phyloP scores from a whole-genome alignment of 2,329 filamentous ascomycete genomes.

The Ceratocystis papillata region DNA sequence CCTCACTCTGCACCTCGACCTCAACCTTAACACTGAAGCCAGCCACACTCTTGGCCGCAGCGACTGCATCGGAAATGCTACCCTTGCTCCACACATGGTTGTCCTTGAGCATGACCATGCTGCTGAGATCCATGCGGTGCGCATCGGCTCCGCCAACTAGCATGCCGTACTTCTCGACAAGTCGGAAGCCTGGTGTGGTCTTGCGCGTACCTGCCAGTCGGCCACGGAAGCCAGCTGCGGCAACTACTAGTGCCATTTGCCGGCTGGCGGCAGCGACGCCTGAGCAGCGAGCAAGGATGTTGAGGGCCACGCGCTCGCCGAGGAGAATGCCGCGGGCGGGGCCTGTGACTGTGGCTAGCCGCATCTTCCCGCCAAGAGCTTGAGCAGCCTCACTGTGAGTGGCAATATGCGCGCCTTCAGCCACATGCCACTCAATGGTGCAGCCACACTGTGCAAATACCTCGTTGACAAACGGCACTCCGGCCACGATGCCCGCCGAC shows the following conservation, averaged over 20 bases:
- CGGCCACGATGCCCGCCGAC: constrained; percentile 71
- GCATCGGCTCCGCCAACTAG: constrained; percentile 83
- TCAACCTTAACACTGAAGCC: constrained; percentile 92
- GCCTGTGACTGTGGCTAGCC: constrained; percentile 71
- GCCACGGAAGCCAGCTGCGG: constrained; percentile 63
- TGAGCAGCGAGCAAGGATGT: constrained; percentile 80
- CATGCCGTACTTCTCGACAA: constrained; percentile 98
- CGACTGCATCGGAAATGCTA: constrained; percentile 76
- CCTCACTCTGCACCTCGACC: constrained; percentile 78
- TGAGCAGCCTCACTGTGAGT: constrained; percentile 42
- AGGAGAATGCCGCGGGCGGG: constrained; percentile 71
- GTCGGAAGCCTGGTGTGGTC: constrained; percentile 87
- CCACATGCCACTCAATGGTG: constrained; percentile 76
- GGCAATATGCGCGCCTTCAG: constrained; percentile 61
- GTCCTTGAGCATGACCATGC: constrained; percentile 99
- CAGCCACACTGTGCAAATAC: constrained; percentile 84
- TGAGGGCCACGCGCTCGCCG: constrained; percentile 88
- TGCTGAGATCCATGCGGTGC: constrained; percentile 79
- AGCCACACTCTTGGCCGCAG: constrained; percentile 68
- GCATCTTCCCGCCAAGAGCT: constrained; percentile 37
- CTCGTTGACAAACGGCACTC: constrained; percentile 89
- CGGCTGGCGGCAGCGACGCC: constrained; percentile 68
- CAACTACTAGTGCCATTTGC: constrained; percentile 44
- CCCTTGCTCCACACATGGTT: constrained; percentile 93
- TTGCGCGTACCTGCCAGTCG: constrained; percentile 90